phyloP scores from a whole-genome alignment of 2,329 filamentous ascomycete genomes.

The Xylaria sp. region DNA sequence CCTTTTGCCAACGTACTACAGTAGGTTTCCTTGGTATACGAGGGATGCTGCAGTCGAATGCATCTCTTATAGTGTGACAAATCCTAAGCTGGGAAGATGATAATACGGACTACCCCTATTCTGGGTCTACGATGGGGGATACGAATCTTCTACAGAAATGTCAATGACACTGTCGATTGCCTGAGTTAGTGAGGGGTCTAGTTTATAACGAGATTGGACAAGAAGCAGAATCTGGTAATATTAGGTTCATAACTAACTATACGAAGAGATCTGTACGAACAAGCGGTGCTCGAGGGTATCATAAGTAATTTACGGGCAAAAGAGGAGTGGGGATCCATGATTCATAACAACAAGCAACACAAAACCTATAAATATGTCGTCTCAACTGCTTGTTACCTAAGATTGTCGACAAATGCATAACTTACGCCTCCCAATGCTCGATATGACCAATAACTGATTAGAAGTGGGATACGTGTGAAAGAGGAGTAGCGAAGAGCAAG shows the following conservation, averaged over 20 bases:
- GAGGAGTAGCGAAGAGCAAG: conserved; percentile 14
- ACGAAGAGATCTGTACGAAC: conserved; percentile 33
- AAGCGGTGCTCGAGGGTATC: conserved; percentile 44
- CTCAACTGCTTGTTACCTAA: conserved; percentile 13
- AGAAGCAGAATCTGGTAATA: conserved; percentile 1
- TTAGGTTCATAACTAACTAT: conserved; percentile 40
- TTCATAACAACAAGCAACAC: conserved; percentile 23
- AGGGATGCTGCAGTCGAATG: no score
- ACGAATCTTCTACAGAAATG: neutral
- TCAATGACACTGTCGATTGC: neutral
- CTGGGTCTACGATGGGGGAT: no score
- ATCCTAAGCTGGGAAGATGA: no score
- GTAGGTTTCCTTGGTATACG: no score
- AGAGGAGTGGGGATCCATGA: conserved; percentile 35
- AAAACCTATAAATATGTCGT: neutral
- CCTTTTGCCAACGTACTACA: neutral
- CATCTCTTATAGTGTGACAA: no score
- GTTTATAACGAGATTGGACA: neutral
- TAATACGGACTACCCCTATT: no score
- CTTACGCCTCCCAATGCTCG: conserved; percentile 25
- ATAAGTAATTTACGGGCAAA: conserved; percentile 37
- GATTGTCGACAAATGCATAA: neutral
- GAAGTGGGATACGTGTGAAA: conserved; percentile 1
- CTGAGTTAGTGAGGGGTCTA: neutral
- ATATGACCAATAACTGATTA: conserved; percentile 14